Evolutionary conservation across 441 rosid genomes (phyloP), one percentile per base, ranked within the genome.

Genomic region (Adansonia gregorii): DNA sequence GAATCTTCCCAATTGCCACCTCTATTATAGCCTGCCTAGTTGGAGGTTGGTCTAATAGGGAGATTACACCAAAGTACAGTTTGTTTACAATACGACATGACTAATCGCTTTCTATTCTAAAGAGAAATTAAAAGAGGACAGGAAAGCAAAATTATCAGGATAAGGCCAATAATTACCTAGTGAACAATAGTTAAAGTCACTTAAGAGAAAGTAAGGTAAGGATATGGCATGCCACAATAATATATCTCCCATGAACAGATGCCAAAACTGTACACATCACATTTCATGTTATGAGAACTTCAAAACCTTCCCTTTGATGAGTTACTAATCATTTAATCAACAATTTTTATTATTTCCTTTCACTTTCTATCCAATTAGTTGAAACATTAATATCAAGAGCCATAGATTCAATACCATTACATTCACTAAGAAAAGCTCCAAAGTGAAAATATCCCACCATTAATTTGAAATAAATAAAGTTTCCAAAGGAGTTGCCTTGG

Each of bases 191-290:
- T 97, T 39, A 97, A 90, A 58, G 98, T 93, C 76, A 95, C 94
- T 83, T 95, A 97, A 0, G 99, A 81, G 81, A 93, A 93, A 77
- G 93, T 95, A 73, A 93, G 98, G 75, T 95, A 96, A 39, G 98
- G 93, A 78, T 91, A 92, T 11, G 99, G 98, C 98, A 93, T 92
- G 87, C 92, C 99, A 79, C 99, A 93, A 83, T 98, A 95, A 85
- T 95, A 95, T 63, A 89, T 95, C 98, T 56, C 60, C 60, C 60
- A 56, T 22, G 17, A 56, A 56, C 60, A n/a, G 19, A 56, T 56
- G 8, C 60, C 96, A 8, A 93, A 95, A 83, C 98, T 95, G 83
- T 95, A 93, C 51, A 95, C 99, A 73, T 95, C 98, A 22, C 99
- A 95, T 82, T 95, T 95, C 78, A 97, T 87, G 80, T 95, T 90